Conservation (phyloP, 805 yeast species). For the Candida patagonica region DNA sequence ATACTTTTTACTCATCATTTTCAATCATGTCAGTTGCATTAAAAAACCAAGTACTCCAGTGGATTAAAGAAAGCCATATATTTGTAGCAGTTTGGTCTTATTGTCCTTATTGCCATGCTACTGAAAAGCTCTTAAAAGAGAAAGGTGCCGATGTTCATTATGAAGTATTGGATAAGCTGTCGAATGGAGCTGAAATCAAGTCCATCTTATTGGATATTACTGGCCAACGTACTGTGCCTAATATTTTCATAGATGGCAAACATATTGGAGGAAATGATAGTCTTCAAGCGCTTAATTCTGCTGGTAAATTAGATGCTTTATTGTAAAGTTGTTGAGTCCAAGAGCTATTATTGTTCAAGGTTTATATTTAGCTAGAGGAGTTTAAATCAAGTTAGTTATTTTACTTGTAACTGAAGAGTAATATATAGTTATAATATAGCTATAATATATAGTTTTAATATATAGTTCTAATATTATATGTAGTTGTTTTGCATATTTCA, state of each 20-base stretch:
- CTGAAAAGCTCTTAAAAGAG: conserved; percentile 34
- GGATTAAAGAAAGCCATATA: conserved; percentile 12
- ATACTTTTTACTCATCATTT: not conserved
- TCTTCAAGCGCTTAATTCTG: conserved; percentile 58
- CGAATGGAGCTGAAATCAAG: conserved; percentile 77
- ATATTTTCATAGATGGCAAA: conserved; percentile 78
- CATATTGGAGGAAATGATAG: conserved; percentile 96
- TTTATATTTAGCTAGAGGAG: too few relatives aligned
- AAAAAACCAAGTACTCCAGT: conserved; percentile 10
- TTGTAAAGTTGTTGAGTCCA: too few relatives aligned
- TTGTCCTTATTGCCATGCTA: conserved; percentile 51
- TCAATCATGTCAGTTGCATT: conserved; percentile 3
- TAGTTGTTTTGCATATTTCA: too few relatives aligned
- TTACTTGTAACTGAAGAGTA: too few relatives aligned
- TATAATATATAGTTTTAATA: too few relatives aligned
- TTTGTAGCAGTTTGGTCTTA: conserved; percentile 66
- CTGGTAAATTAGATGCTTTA: conserved; percentile 46
- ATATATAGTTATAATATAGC: too few relatives aligned
- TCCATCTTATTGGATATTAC: conserved; percentile 66
- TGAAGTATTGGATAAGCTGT: conserved; percentile 41
- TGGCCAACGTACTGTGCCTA: conserved; percentile 93
- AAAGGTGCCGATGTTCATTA: conserved; percentile 34
- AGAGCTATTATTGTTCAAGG: too few relatives aligned
- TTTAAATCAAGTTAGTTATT: too few relatives aligned
- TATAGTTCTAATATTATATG: too few relatives aligned